Conservation (phyloP, 148 eudicot genomes). For the Pouteria glomerata region DNA sequence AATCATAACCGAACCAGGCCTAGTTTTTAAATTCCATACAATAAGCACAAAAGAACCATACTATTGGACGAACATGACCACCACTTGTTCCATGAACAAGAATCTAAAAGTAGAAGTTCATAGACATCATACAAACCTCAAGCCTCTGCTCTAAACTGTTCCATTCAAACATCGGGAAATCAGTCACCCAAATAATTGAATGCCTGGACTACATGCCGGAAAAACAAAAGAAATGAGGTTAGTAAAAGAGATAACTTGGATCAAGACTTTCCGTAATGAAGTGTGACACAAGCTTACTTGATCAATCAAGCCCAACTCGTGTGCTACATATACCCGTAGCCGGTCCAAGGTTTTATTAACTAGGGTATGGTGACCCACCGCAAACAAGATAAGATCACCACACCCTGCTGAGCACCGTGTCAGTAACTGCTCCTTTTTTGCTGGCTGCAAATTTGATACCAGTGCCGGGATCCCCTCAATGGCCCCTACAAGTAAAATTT, state of each 20-base stretch:
- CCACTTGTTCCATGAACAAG: not conserved
- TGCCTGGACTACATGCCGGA: constrained; percentile 53
- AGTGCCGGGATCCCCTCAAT: constrained; percentile 84
- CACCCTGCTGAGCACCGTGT: constrained; percentile 49
- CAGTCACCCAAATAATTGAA: constrained; percentile 92
- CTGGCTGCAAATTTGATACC: constrained; percentile 54
- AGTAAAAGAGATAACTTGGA: not conserved
- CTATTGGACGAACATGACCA: constrained; percentile 4
- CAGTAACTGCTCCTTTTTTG: constrained; percentile 47
- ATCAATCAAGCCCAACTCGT: constrained; percentile 73
- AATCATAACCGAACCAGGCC: no score
- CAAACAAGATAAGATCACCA: constrained; percentile 87
- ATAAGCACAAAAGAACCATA: not conserved
- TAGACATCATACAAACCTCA: constrained; percentile 54
- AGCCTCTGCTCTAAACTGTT: constrained; percentile 78
- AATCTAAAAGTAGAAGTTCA: not conserved
- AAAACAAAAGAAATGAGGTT: constrained; percentile 10
- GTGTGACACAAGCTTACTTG: constrained; percentile 45
- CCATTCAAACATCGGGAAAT: constrained; percentile 99
- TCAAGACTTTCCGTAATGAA: not conserved
- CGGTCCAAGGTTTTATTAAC: constrained; percentile 88
- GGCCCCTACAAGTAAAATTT: constrained; percentile 40
- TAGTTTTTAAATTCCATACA: not conserved
- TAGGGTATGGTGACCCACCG: constrained; percentile 58
- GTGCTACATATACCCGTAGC: constrained; percentile 61